These are phyloP conservation scores for Zoysia pacifica DNA, from an alignment of 176 grass and related monocot species.

Conservation along the genomic window DNA sequence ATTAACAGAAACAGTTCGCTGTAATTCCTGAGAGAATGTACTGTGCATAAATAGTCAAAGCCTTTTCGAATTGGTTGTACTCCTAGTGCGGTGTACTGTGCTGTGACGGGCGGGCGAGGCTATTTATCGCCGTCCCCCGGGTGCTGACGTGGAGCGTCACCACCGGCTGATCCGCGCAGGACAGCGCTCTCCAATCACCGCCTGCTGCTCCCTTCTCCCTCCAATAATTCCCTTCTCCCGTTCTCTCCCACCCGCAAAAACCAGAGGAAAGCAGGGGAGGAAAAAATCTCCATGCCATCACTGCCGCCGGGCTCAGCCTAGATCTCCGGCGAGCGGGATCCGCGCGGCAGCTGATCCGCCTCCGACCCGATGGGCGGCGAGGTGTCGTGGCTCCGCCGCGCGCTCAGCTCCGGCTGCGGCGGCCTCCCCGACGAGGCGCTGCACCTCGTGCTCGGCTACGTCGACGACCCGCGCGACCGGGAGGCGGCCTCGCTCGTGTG, in stretches of 20 bases:
- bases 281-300: slow-evolving; percentile 34
- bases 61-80: background rate
- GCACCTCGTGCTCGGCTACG: slow-evolving; percentile 63
- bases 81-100: slow-evolving; percentile 6
- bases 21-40: background rate
- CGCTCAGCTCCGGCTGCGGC: slow-evolving; percentile 36
- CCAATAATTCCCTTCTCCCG: slow-evolving; percentile 48
- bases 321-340: slow-evolving; percentile 32
- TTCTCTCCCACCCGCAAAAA: slow-evolving; percentile 20
- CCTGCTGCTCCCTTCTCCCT: slow-evolving; percentile 23
- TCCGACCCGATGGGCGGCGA: slow-evolving; percentile 46
- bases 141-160: slow-evolving; percentile 26
- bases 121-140: no score
- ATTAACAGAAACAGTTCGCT: background rate
- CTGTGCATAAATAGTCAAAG: background rate
- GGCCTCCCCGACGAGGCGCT: slow-evolving; percentile 55
- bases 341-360: slow-evolving; percentile 17
- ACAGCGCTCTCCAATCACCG: slow-evolving; percentile 21
- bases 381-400: slow-evolving; percentile 40
- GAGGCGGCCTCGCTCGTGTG: slow-evolving; percentile 64
- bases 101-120: slow-evolving; percentile 10
- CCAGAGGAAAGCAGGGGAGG: background rate
- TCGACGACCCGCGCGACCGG: slow-evolving; percentile 65
- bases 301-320: background rate
- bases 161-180: background rate